Conservation (phyloP, 208 protist species). For the Leishmania amazonensis region DNA sequence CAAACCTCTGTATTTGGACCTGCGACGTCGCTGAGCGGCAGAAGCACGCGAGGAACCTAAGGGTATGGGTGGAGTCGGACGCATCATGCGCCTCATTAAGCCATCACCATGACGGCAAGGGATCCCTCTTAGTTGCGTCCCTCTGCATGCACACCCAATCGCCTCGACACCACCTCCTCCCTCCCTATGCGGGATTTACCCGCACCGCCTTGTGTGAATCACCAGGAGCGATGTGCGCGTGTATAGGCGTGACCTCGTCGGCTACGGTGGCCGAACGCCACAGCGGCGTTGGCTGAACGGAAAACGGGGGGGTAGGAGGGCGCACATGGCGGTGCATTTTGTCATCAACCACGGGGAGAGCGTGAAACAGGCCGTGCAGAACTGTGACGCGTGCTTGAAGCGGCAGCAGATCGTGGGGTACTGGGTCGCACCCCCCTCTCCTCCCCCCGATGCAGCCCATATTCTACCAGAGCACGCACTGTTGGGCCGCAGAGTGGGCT, state of each 20-base stretch:
- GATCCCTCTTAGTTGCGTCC: not conserved
- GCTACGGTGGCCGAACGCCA: slow-evolving; percentile 35
- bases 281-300: slow-evolving; percentile 22
- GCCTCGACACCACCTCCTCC: not conserved
- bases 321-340: slow-evolving; percentile 33
- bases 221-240: slow-evolving; percentile 5
- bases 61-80: not conserved
- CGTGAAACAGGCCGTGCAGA: slow-evolving; percentile 26
- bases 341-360: slow-evolving; percentile 43
- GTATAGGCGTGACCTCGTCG: slow-evolving; percentile 33
- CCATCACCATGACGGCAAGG: not conserved
- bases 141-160: not conserved
- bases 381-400: slow-evolving; percentile 32
- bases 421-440: slow-evolving; percentile 14
- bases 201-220: not conserved
- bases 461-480: slow-evolving; percentile 27
- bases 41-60: not conserved
- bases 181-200: not conserved
- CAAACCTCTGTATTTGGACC: not conserved
- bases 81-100: not conserved
- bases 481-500: not conserved
- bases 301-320: not conserved
- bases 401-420: slow-evolving; percentile 33
- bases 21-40: not conserved
- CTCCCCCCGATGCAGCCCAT: slow-evolving; percentile 25